Percentiles rank a stretch among this genome's conserved stretches.
These are phyloP conservation scores for Arthrobotrys sinensis DNA, from an alignment of 2,329 filamentous ascomycete species.

Conservation along the genomic window DNA sequence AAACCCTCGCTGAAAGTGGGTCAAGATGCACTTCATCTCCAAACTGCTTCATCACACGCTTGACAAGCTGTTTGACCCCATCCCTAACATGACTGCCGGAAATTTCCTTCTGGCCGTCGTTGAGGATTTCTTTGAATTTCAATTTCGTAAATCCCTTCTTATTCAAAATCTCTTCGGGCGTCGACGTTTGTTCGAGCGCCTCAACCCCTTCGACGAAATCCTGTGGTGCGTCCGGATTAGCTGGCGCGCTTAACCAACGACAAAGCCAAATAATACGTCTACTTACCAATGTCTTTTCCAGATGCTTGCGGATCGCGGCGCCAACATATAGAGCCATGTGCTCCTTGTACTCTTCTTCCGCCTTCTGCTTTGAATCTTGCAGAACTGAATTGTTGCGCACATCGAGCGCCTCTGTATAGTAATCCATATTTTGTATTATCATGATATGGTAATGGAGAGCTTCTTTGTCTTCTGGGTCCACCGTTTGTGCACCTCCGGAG, in stretches of 20 bases:
- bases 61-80: constrained; percentile 89
- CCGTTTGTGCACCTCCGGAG: constrained; percentile 63
- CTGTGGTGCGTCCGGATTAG: constrained; percentile 32
- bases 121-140: constrained; percentile 87
- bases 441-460: constrained; percentile 97
- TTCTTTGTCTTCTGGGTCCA: constrained; percentile 91
- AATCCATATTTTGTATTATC: constrained; percentile 98
- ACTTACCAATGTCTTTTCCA: constrained; percentile 81
- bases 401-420: constrained; percentile 93
- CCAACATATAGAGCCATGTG: constrained; percentile 90
- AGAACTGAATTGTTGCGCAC: constrained; percentile 80
- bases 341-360: constrained; percentile 83
- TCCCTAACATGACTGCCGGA: constrained; percentile 83
- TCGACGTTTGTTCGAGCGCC: constrained; percentile 75
- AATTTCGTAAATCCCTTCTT: constrained; percentile 87
- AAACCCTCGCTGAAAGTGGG: constrained; percentile 75
- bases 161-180: constrained; percentile 76
- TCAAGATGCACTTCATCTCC: constrained; percentile 85
- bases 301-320: constrained; percentile 87
- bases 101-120: constrained; percentile 76
- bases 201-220: constrained; percentile 94
- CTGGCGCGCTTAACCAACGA: constrained; percentile 22
- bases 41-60: constrained; percentile 97
- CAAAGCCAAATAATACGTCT: constrained; percentile 65
- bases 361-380: constrained; percentile 85